Evolutionary conservation across 2,329 filamentous ascomycete species (phyloP), one percentile per base, ranked within the genome.

Genomic region (Huntiella savannae): DNA sequence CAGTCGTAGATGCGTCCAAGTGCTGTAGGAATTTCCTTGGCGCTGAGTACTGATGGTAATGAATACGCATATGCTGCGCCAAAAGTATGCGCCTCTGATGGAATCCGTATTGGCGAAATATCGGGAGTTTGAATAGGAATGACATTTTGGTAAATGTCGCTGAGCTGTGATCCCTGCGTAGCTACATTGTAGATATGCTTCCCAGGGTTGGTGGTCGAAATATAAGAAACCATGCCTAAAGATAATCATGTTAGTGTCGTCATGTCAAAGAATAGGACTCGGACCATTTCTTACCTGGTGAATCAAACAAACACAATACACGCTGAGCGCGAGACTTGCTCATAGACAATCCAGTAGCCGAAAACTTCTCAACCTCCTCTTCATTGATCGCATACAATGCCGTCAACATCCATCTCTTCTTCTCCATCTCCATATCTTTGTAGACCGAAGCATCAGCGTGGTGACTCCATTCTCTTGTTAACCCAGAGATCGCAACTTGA

Each of bases 341-440:
- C 48, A 47, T 43, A 3, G 13, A 40, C 3, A 40, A 17, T 19
- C 40, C 28, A 15, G 36, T 13, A 10, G 44, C 34, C 6, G 17
- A 40, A n/a, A 33, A 13, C 35, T 41, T 47, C 5, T 35, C 17
- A 12, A 33, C 32, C 13, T 46, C 35, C 35, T 47, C 44, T 39
- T 43, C 35, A 33, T 47, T 65, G 54, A 66, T 62, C 51, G 61
- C 63, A 50, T 67, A 65, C 45, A 81, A 59, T 1, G 67, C 67
- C 22, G 69, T 75, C 33, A 78, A 62, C 61, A 84, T 69, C 74
- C 74, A 78, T 36, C 70, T 59, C 53, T 74, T 72, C 54, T 72
- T 71, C 51, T 72, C 68, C 41, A 72, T 60, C 48, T 71, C 70
- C 3, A 71, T 54, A 43, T 70, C 66, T 52, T 64, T 63, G 53